Base-by-base conservation (phyloP, 495 filamentous ascomycete genomes). In the Penicillium egyptiacum region DNA sequence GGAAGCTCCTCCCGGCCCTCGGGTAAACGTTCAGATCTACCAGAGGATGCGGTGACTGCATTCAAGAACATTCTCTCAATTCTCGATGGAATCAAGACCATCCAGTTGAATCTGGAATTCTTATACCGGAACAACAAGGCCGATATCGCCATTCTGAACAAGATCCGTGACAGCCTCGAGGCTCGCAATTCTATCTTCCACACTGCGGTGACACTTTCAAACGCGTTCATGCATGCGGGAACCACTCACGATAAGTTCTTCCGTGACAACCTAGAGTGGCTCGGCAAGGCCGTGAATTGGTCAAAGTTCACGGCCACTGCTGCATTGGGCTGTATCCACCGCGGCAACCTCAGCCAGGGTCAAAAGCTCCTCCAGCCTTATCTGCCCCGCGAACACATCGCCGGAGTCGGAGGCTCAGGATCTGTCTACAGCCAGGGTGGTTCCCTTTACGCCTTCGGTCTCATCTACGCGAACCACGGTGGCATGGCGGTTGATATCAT, bases 141-240 rank as follows among this genome's bases (percentile, higher is more conserved):
- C 17, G 88, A 91, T 59, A 83, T 90, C 55, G 86, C 83, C 59
- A 95, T 97, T 58, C 82, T 99, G 51, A 97, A 96, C 77, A 98
- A 96, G 75, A 84, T 98, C 39, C 86, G 91, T 31, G 94, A 99
- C 71, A 96, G 92, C 60, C 76, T 99, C 23, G 95, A 99, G 68
- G 90, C 90, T 40, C 82, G 95, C 33, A 97, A 97, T 71, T 98
- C 94, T 23, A 99, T 99, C 54, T 99, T 97, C 81, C 95, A 99
- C 71, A 94, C 89, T 4, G 90, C 92, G 1, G 91, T 98, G 39
- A 98, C 94, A 0, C 91, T 99, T 60, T 93, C 94, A 58, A 97
- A 97, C 69, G 95, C 91, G 12, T 98, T 99, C 72, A 99, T 98
- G 93, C 94, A 99, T 65, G 90, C 95, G n/a, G 95, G 95, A 33